Percentiles rank a stretch among this genome's conserved stretches.
Evolutionary conservation across 192 early-diverging fungal genomes (phyloP).

Genomic region (Backusella parvicylindrica): DNA sequence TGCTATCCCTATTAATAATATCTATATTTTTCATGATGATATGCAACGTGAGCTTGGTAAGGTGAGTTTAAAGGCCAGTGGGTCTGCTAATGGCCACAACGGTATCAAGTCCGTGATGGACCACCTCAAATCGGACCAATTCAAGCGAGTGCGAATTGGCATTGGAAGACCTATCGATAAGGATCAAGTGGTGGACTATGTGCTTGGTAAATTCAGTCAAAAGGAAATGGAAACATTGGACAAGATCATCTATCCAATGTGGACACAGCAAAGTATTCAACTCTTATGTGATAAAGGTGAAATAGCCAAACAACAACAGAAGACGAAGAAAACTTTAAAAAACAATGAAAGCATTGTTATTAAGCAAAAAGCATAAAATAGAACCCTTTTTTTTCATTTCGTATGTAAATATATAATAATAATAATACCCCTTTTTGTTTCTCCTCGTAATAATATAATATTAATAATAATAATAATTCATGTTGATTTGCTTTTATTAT

Average conservation of each 20-base stretch:
- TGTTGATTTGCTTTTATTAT: neutral
- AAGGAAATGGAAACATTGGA: conserved; percentile 47
- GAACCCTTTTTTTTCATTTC: neutral
- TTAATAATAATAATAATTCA: neutral
- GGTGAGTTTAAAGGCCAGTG: conserved; percentile 53
- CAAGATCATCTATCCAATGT: conserved; percentile 38
- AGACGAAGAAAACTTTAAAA: neutral
- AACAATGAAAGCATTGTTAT: neutral
- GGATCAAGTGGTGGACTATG: conserved; percentile 51
- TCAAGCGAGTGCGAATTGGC: conserved; percentile 61
- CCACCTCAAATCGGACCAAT: conserved; percentile 46
- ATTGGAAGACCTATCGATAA: conserved; percentile 57
- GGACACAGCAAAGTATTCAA: neutral
- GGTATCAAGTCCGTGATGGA: conserved; percentile 67
- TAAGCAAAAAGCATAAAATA: neutral
- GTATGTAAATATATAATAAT: neutral
- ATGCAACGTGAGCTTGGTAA: conserved; percentile 64
- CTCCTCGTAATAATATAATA: neutral
- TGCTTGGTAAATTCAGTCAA: conserved; percentile 49
- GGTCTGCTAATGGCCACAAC: conserved; percentile 74
- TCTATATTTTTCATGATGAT: conserved; percentile 73
- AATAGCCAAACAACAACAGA: conserved; percentile 7
- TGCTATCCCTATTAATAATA: conserved; percentile 35
- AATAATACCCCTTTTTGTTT: neutral
- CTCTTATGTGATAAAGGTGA: conserved; percentile 15